These are phyloP conservation scores for Endoconidiophora laricicola DNA, from an alignment of 2,329 filamentous ascomycete species.

Conservation along the genomic window DNA sequence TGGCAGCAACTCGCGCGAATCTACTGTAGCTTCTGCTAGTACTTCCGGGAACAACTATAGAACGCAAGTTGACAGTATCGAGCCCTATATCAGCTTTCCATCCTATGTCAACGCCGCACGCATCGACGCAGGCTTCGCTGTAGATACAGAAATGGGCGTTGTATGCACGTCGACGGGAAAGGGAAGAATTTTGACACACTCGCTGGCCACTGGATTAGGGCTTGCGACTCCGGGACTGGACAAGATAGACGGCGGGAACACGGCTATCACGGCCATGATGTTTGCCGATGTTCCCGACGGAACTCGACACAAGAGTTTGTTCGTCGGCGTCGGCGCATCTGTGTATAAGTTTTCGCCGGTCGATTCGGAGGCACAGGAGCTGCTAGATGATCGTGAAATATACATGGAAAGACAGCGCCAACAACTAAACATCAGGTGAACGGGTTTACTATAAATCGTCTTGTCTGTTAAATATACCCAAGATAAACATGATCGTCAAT, in stretches of 20 bases:
- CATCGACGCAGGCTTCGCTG: slow-evolving; percentile 34
- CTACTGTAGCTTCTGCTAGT: neutral
- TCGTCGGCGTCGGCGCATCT: slow-evolving; percentile 4
- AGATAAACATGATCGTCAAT: no score
- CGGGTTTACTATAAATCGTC: no score
- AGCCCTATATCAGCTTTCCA: slow-evolving; percentile 31
- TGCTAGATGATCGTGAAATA: neutral
- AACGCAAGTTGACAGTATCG: neutral
- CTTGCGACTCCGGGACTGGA: slow-evolving; percentile 17
- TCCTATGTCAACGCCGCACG: slow-evolving; percentile 33
- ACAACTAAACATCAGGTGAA: neutral
- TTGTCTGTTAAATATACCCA: no score
- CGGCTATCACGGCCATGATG: slow-evolving; percentile 6
- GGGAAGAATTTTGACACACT: slow-evolving; percentile 32
- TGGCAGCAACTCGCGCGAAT: neutral
- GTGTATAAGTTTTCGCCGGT: slow-evolving; percentile 10
- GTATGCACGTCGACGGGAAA: slow-evolving; percentile 39
- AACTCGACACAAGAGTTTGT: slow-evolving; percentile 5
- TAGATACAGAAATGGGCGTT: slow-evolving; percentile 28
- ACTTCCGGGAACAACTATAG: neutral
- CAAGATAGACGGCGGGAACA: slow-evolving; percentile 4
- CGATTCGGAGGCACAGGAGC: slow-evolving; percentile 2
- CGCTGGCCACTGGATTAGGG: slow-evolving; percentile 27
- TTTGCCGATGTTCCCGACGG: slow-evolving; percentile 7
- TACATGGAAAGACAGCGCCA: neutral